A percentile compares a stretch with the other conserved stretches of the same genome.
Evolutionary conservation across 139 green algal genomes (phyloP).

Genomic region (Auxenochlorella protothecoides): DNA sequence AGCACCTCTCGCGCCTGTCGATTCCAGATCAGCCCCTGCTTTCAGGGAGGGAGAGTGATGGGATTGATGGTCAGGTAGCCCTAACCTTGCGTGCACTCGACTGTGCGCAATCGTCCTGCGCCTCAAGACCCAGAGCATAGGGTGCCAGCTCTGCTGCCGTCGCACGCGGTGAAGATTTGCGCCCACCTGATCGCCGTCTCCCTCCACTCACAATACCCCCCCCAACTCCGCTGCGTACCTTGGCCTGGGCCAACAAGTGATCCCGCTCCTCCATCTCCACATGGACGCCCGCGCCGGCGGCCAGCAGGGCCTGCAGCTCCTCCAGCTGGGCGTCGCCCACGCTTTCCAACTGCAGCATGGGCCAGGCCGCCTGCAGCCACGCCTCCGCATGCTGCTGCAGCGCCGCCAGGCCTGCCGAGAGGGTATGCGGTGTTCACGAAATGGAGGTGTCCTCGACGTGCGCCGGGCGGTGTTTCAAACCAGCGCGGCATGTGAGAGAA

Average conservation of each 20-base stretch:
- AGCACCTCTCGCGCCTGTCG: conserved; percentile 3
- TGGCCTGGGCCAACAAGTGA: conserved; percentile 22
- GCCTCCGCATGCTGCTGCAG: conserved; percentile 4
- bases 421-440: too few species aligned
- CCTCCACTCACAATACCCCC: conserved; percentile 3
- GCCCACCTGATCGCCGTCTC: neutral
- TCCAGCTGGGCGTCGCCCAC: conserved; percentile 23
- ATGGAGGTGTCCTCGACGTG: too few species aligned
- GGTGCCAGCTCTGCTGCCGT: neutral
- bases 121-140: too few species aligned
- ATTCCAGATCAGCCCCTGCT: conserved; percentile 10
- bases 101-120: too few species aligned
- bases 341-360: conserved; percentile 16
- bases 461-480: too few species aligned
- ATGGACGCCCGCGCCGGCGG: conserved; percentile 7
- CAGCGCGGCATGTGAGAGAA: too few species aligned
- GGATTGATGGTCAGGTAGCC: too few species aligned
- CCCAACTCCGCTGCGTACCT: conserved; percentile 9
- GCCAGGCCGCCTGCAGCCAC: conserved; percentile 20
- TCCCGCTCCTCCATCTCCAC: conserved; percentile 27
- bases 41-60: too few species aligned
- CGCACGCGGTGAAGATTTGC: neutral
- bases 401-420: conserved; percentile 3
- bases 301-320: conserved; percentile 17
- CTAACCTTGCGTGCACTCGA: too few species aligned